Evolutionary conservation across 495 filamentous ascomycete species (phyloP).

Genomic region (Penicillium coprophilum): DNA sequence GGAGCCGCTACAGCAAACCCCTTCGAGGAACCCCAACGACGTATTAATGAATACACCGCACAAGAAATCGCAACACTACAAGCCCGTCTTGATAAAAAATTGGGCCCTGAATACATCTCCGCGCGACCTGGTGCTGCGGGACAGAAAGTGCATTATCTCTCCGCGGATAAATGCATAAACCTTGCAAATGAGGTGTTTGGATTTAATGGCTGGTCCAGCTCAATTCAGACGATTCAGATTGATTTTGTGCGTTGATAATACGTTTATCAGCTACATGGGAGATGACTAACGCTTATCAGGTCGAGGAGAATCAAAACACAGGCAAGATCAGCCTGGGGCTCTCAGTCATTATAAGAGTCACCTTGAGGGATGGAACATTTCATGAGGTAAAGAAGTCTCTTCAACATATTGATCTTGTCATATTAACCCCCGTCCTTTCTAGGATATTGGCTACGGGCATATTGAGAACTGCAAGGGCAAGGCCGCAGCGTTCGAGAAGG

Average conservation of each 20-base stretch:
- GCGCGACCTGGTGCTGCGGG: constrained; percentile 75
- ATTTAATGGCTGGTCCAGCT: constrained; percentile 96
- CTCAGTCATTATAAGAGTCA: constrained; percentile 85
- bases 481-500: constrained; percentile 92
- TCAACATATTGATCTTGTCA: neutral
- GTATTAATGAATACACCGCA: constrained; percentile 80
- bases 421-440: constrained; percentile 7
- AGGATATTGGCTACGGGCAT: constrained; percentile 93
- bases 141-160: constrained; percentile 84
- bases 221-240: constrained; percentile 82
- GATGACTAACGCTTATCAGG: constrained; percentile 43
- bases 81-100: constrained; percentile 79
- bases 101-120: constrained; percentile 97
- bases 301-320: constrained; percentile 59
- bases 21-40: constrained; percentile 67
- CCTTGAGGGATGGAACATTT: constrained; percentile 84
- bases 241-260: constrained; percentile 66
- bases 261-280: no score
- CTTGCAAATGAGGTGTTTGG: constrained; percentile 98
- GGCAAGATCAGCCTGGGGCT: constrained; percentile 78
- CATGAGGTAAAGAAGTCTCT: constrained; percentile 62
- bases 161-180: constrained; percentile 90
- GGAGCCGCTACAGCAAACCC: constrained; percentile 59
- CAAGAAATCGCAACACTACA: constrained; percentile 86
- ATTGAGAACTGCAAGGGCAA: constrained; percentile 96